A percentile compares a stretch with the other conserved stretches of the same genome.
phyloP scores from a whole-genome alignment of 495 filamentous ascomycete genomes.

The Aspergillus indologenus region DNA sequence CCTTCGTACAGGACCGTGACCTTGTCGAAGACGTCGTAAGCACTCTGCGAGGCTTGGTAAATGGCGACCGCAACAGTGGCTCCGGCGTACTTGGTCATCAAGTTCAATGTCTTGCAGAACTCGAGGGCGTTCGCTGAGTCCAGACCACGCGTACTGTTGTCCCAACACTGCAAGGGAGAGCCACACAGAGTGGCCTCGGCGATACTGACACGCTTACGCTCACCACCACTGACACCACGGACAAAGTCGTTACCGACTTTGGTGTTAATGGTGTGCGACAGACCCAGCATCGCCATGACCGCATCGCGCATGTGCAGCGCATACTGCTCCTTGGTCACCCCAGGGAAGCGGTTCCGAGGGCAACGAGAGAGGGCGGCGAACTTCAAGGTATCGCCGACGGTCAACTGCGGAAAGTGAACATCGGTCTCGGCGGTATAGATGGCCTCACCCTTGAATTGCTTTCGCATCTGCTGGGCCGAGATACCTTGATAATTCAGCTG shows the following conservation, averaged over 20 bases:
- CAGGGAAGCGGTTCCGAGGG: conserved; percentile 46
- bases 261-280: conserved; percentile 55
- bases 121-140: conserved; percentile 84
- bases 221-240: conserved; percentile 82
- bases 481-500: conserved; percentile 75
- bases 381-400: conserved; percentile 62
- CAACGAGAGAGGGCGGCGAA: conserved; percentile 57
- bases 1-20: conserved; percentile 62
- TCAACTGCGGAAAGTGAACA: conserved; percentile 64
- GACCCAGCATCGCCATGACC: conserved; percentile 62
- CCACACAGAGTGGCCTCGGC: conserved; percentile 65
- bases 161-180: conserved; percentile 75
- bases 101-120: conserved; percentile 65
- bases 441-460: conserved; percentile 65
- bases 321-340: conserved; percentile 46
- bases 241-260: conserved; percentile 73
- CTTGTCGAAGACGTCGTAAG: conserved; percentile 69
- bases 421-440: conserved; percentile 66
- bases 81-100: conserved; percentile 74
- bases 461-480: conserved; percentile 65
- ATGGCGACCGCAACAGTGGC: conserved; percentile 77
- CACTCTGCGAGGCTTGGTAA: conserved; percentile 83
- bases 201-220: conserved; percentile 67
- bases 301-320: conserved; percentile 53
- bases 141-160: conserved; percentile 83